Evolutionary conservation across 176 grass and related monocot species (phyloP), one percentile per base, ranked within the genome.

Genomic region (Juncus inflexus): DNA sequence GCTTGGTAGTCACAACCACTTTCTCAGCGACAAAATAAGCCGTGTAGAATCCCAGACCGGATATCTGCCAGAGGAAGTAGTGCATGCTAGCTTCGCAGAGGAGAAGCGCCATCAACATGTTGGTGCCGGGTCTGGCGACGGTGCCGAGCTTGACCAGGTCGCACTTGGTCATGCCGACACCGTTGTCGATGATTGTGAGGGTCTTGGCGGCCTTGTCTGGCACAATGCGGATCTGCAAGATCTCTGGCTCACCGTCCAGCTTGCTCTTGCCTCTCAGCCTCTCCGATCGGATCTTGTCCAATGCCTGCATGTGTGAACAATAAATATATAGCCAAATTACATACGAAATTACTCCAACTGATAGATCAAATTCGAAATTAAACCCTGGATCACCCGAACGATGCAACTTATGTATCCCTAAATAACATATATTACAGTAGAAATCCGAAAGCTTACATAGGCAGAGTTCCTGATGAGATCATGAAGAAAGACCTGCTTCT

Each of bases 241-340:
- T 69, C 79, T 96, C 91, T 4, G 91, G 91, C 87, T 96, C 87
- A 3, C 76, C 81, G 74, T 96, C 91, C 5, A 96, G 79, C 87
- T 96, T 96, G 84, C 84, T 96, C 87, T 96, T 96, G 74, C 90
- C 91, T 0, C 84, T 96, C 13, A 96, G 53, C 58, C 91, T 83
- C 87, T 96, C 91, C 1, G 90, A 96, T 66, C 91, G 90, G 79
- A 96, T 96, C 63, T 96, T 96, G 35, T 96, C 91, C 91, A 96
- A 75, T 0, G 91, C 91, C 91, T 96, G 84, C 13, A 12, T 7
- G 36, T 28, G 3, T 45, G 2, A 64, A 55, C 61, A 11, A 60
- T 19, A n/a, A 55, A 42, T 5, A 28, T 28, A 28, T 28, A 28
- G 1, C 19, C 19, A 28, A 28, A 28, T 28, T 28, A 28, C 19